Conservation (phyloP, 2,329 filamentous ascomycete genomes). For the Pestalotiopsis sp. region DNA sequence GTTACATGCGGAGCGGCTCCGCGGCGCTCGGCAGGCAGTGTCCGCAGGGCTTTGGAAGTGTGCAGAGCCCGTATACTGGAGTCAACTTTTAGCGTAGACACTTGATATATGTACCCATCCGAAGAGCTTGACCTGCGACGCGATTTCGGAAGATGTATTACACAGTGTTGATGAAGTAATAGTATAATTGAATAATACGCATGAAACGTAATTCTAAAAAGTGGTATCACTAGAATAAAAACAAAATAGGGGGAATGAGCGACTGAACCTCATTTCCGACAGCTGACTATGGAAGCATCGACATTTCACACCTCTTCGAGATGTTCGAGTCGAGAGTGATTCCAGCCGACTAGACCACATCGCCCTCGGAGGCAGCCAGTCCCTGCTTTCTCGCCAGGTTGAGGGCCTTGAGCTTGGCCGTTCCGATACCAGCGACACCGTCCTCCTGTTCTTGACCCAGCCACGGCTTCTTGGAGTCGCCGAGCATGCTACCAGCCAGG, state of each 20-base stretch:
- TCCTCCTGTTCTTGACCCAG: conserved; percentile 81
- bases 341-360: conserved; percentile 3
- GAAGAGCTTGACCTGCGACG: not conserved
- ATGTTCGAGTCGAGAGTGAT: not conserved
- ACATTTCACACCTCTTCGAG: not conserved
- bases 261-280: not conserved
- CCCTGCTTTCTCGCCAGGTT: conserved; percentile 51
- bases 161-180: not conserved
- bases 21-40: conserved; percentile 50
- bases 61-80: conserved; percentile 36
- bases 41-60: conserved; percentile 47
- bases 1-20: conserved; percentile 59
- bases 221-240: not conserved
- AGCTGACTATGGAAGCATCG: not conserved
- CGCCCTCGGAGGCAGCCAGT: conserved; percentile 17
- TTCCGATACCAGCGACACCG: conserved; percentile 79
- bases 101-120: not conserved
- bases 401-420: conserved; percentile 75
- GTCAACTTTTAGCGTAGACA: conserved; percentile 22
- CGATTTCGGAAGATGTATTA: not conserved
- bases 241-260: not conserved
- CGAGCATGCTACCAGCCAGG: conserved; percentile 75
- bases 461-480: conserved; percentile 94
- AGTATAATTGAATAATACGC: not conserved
- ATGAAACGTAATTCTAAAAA: not conserved